Percentiles rank a stretch among this genome's conserved stretches.
Evolutionary conservation across 2,329 filamentous ascomycete genomes (phyloP).

Genomic region (Pyrenochaeta sp.): DNA sequence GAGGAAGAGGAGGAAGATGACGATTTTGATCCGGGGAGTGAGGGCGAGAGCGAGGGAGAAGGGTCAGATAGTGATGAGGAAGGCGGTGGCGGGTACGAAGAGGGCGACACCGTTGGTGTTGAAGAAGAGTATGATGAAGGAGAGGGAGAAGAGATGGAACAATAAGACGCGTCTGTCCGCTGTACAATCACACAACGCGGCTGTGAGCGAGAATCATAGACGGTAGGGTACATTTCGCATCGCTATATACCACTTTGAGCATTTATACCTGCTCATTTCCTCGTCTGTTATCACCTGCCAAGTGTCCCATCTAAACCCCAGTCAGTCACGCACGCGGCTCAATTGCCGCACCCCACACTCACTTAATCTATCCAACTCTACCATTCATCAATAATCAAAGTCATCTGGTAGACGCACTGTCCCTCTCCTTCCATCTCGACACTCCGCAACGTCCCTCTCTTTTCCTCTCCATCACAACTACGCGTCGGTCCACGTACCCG

Average conservation of each 20-base stretch:
- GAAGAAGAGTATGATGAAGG: constrained; percentile 15
- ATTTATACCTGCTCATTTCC: not conserved
- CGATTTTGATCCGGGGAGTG: constrained; percentile 53
- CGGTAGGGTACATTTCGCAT: not conserved
- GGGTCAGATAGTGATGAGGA: constrained; percentile 46
- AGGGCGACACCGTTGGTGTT: constrained; percentile 31
- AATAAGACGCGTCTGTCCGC: not conserved
- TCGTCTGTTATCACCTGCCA: not conserved
- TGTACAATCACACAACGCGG: not conserved
- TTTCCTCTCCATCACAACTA: not conserved
- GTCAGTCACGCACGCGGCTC: not conserved
- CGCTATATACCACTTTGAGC: not conserved
- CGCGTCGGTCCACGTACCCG: not conserved
- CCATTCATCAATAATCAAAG: not conserved
- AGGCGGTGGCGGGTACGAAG: constrained; percentile 43
- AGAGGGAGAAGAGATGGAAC: constrained; percentile 41
- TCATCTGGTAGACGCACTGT: not conserved
- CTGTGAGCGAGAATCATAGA: not conserved
- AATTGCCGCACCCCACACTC: constrained; percentile 2
- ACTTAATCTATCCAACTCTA: not conserved
- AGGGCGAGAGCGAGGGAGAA: constrained; percentile 52
- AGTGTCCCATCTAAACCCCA: constrained; percentile 1
- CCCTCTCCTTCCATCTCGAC: not conserved
- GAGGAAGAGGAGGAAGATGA: constrained; percentile 54
- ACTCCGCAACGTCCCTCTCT: not conserved